Evolutionary conservation across 139 green algal species (phyloP), one percentile per base, ranked within the genome.

Genomic region (Mychonastes homosphaera): DNA sequence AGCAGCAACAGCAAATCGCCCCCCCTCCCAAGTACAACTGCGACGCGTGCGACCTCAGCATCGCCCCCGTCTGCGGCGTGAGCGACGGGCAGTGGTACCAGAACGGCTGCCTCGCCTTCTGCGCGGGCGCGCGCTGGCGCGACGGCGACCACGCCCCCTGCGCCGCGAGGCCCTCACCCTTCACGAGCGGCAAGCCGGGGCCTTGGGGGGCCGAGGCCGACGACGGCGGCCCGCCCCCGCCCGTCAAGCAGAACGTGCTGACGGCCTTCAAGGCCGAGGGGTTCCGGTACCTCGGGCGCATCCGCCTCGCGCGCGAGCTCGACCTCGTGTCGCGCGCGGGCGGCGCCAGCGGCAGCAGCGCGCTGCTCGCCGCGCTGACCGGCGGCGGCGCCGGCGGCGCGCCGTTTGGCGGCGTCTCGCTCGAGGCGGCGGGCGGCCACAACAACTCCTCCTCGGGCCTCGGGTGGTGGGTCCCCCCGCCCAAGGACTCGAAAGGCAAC

Each of bases 41-140:
- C 41, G 19, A 13, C 8, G 10, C 19, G 19, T 48, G 41, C 41
- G 9, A 18, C 7, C 24, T 48, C 10, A 15, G 5, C 19, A n/a
- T 48, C 41, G 10, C 7, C 7, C 41, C 41, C 6, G 41, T 15
- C 6, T 67, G 60, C 29, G 60, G 60, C 9, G 4, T n/a, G n/a
- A n/a, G 15, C 4, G 60, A 67, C 33, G 60, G 60, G 7, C 49
- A 67, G 50, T 67, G 60, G 60, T 67, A 67, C 30, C 60, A 67
- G 21, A 67, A 67, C n/a, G 46, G n/a, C n/a, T 67, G 60, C 39
- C 47, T 67, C 29, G 60, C 49, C 8, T 50, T 9, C 16, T 67
- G 60, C 49, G 32, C 47, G 3, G 34, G 49, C 21, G 34, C n/a
- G n/a, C n/a, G n/a, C n/a, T n/a, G n/a, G n/a, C n/a, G n/a, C n/a